Percentiles rank a stretch among this genome's conserved stretches.
phyloP scores from a whole-genome alignment of 2,329 filamentous ascomycete species.

The Sporothrix schenckii region DNA sequence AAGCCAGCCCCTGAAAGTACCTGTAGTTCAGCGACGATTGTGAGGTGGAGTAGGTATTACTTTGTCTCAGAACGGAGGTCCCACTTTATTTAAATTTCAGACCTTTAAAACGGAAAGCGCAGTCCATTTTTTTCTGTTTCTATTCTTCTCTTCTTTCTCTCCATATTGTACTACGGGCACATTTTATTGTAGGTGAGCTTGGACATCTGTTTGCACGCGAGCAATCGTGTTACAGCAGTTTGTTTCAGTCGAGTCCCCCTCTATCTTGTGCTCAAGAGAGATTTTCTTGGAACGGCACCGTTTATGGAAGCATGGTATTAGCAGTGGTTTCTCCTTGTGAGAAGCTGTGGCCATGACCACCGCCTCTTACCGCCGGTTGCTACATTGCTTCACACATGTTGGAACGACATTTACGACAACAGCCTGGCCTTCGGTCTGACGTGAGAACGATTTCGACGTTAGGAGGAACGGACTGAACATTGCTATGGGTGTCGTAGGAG shows the following conservation, averaged over 20 bases:
- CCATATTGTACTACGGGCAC: slow-evolving; percentile 67
- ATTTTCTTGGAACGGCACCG: slow-evolving; percentile 56
- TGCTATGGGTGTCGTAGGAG: slow-evolving; percentile 19
- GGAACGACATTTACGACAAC: not conserved
- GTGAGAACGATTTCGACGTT: not conserved
- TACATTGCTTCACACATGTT: slow-evolving; percentile 51
- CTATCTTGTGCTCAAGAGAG: slow-evolving; percentile 72
- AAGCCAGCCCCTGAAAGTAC: slow-evolving; percentile 5
- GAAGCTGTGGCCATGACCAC: slow-evolving; percentile 57
- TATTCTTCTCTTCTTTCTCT: slow-evolving; percentile 49
- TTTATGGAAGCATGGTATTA: slow-evolving; percentile 70
- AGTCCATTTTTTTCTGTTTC: slow-evolving; percentile 37
- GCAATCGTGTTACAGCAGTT: slow-evolving; percentile 4
- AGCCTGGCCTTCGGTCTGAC: too few relatives aligned
- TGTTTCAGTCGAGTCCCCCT: slow-evolving; percentile 64
- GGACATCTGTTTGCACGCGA: slow-evolving; percentile 44
- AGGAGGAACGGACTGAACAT: not conserved
- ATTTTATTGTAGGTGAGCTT: slow-evolving; percentile 74
- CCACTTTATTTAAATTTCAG: slow-evolving; percentile 34
- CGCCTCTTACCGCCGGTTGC: slow-evolving; percentile 76
- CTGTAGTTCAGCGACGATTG: not conserved
- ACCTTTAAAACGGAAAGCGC: slow-evolving; percentile 26
- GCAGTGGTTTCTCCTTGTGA: slow-evolving; percentile 46
- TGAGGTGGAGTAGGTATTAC: slow-evolving; percentile 8
- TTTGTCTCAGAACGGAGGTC: not conserved